Evolutionary conservation across 2,329 filamentous ascomycete species (phyloP), one percentile per base, ranked within the genome.

Genomic region (Taxawa tesnikishii): DNA sequence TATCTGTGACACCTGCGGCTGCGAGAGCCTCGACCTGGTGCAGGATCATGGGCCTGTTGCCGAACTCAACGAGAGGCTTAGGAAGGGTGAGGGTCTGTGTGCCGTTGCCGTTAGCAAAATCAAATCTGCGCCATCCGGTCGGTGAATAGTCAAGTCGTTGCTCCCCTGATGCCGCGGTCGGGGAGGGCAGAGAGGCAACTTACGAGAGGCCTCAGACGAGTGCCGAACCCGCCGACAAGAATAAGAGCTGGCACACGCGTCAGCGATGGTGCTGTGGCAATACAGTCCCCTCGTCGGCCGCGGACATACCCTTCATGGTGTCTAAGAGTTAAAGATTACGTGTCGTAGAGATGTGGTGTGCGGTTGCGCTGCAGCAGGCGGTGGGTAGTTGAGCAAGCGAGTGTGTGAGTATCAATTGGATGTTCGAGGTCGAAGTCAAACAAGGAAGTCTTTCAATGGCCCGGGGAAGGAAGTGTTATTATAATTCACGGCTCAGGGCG

Each of bases 221-320:
- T 98, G 67, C 88, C 88, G 63, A 94, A 98, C 62, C 88, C 90
- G 67, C 90, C 90, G 63, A 96, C 90, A 58, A 96, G 87, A 79
- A 94, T 94, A 58, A 94, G 80, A 67, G 87, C 85, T 94, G 54
- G 26, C 17, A 7, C n/a, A 32, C 36, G 39, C 23, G 43, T 43
- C 33, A 46, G 40, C 38, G 16, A 27, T 35, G 26, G 30, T 11
- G 14, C 15, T 21, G 10, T 26, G 6, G 6, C 12, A 15, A 29
- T 12, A 15, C 11, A 29, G 28, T 18, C 11, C n/a, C n/a, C 19
- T 17, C n/a, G 4, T 14, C 11, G 25, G 26, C 26, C 14, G 8
- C 18, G n/a, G 15, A 15, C 29, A 28, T 16, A 36, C 34, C 34
- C 29, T 36, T 36, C 34, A 36, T 36, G 17, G 12, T 36, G 33